Percentiles rank a stretch among this genome's conserved stretches.
These are phyloP conservation scores for Neurospora cerealis DNA, from an alignment of 495 filamentous ascomycete species.

Conservation along the genomic window DNA sequence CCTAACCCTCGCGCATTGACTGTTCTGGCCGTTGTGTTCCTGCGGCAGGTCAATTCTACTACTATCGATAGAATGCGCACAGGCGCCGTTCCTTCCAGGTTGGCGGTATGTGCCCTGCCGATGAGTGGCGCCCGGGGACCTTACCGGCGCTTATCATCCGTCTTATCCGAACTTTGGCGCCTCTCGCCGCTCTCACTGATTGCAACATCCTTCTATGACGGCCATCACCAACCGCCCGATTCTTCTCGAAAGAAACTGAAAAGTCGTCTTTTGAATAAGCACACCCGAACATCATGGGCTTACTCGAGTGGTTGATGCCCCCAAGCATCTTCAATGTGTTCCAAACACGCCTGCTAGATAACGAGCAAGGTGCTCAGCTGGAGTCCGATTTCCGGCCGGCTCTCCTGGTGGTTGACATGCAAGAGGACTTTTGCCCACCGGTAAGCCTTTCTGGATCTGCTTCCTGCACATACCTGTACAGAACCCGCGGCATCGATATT, in stretches of 20 bases:
- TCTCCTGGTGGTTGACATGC: slow-evolving; percentile 72
- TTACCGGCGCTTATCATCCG: background rate
- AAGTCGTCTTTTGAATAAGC: background rate
- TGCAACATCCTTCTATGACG: background rate
- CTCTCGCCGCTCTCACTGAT: background rate
- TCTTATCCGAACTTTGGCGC: background rate
- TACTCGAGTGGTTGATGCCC: background rate
- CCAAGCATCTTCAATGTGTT: background rate
- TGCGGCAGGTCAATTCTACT: background rate
- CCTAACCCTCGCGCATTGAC: background rate
- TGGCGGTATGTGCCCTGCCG: background rate
- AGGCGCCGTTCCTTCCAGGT: background rate
- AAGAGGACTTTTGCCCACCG: slow-evolving; percentile 94
- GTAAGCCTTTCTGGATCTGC: slow-evolving; percentile 35
- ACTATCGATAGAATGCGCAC: background rate
- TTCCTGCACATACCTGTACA: background rate
- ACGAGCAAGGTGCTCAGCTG: background rate
- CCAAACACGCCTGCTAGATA: background rate
- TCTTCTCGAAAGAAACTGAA: background rate
- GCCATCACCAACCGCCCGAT: background rate
- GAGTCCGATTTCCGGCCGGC: slow-evolving; percentile 26
- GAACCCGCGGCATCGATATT: background rate
- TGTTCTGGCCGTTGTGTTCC: background rate
- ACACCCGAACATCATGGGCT: background rate
- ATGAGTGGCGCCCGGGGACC: background rate